Evolutionary conservation across 225 moss, liverwort and hornwort genomes (phyloP), one percentile per base, ranked within the genome.

Genomic region (Antitrichia curtipendula): DNA sequence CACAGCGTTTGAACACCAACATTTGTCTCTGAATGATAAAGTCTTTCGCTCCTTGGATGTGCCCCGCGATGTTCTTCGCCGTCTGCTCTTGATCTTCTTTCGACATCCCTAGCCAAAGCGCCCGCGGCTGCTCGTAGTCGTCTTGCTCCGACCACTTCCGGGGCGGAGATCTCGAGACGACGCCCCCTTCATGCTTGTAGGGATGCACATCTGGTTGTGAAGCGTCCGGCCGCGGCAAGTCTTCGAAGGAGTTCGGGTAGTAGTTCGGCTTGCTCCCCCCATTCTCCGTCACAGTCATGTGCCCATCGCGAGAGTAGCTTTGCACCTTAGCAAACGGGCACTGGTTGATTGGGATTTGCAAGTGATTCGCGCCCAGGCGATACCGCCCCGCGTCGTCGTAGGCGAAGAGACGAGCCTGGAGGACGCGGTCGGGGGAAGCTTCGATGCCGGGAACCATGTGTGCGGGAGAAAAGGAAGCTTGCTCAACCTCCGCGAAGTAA

Each of bases 391-490:
- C 95, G 69, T 98, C 97, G 78, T 98, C 96, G 57, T 96, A 98
- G n/a, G 96, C 75, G 52, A 94, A 98, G 15, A 98, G 89, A 57
- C 96, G 92, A n/a, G 92, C 91, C 87, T 97, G 97, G 16, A 97
- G 91, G 45, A 97, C 93, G 15, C 96, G 92, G 75, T 97, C 96
- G 8, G 97, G 97, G 34, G 97, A 98, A 16, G 96, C 91, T 83
- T 98, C 97, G 77, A 98, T 96, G 9, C 96, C 96, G 41, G 96
- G 96, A 31, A 93, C 93, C 95, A 98, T 96, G 77, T 98, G 96
- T 12, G 96, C 91, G n/a, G 97, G 96, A 31, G 97, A 96, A 72
- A 96, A 98, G 9, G 96, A 93, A 12, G 91, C 89, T 87, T 98
- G 97, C 89, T 98, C 97, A 2, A 98, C 96, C 86, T 98, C 96